Percentiles rank a stretch among this genome's conserved stretches.
phyloP scores from a whole-genome alignment of 2,329 filamentous ascomycete genomes.

The Aspergillus awamori region DNA sequence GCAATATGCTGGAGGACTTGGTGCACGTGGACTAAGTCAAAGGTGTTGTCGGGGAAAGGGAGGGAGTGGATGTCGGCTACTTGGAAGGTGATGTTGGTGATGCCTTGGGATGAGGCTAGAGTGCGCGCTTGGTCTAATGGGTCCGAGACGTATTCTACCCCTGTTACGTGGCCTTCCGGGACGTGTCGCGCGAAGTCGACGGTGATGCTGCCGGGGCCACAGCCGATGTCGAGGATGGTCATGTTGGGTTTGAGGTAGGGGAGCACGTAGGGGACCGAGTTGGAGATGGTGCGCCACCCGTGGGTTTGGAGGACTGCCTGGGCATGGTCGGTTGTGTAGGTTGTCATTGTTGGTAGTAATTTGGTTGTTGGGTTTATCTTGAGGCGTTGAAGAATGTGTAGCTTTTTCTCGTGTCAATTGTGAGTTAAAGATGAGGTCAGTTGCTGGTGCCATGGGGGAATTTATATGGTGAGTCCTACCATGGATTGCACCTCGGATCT shows the following conservation, averaged over 20 bases:
- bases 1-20: constrained; percentile 62
- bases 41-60: constrained; percentile 47
- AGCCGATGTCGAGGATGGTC: constrained; percentile 50
- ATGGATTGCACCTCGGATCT: too few relatives aligned
- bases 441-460: too few relatives aligned
- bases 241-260: constrained; percentile 42
- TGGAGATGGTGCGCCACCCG: constrained; percentile 37
- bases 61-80: constrained; percentile 48
- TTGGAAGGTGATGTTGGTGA: constrained; percentile 41
- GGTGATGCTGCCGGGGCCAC: constrained; percentile 50
- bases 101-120: constrained; percentile 30
- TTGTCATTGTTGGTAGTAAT: constrained; percentile 15
- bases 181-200: constrained; percentile 43
- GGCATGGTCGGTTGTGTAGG: constrained; percentile 46
- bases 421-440: background rate
- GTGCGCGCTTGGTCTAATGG: constrained; percentile 39
- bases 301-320: constrained; percentile 40
- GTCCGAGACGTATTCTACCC: constrained; percentile 38
- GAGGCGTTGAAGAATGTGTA: background rate
- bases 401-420: background rate
- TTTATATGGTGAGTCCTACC: too few relatives aligned
- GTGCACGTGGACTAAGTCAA: constrained; percentile 63
- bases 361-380: background rate
- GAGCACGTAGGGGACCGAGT: constrained; percentile 45
- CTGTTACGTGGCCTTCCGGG: constrained; percentile 42